Percentiles rank a stretch among this genome's conserved stretches.
Conservation (phyloP, 2,329 filamentous ascomycete species). For the Torrubiellomyces zombiae region DNA sequence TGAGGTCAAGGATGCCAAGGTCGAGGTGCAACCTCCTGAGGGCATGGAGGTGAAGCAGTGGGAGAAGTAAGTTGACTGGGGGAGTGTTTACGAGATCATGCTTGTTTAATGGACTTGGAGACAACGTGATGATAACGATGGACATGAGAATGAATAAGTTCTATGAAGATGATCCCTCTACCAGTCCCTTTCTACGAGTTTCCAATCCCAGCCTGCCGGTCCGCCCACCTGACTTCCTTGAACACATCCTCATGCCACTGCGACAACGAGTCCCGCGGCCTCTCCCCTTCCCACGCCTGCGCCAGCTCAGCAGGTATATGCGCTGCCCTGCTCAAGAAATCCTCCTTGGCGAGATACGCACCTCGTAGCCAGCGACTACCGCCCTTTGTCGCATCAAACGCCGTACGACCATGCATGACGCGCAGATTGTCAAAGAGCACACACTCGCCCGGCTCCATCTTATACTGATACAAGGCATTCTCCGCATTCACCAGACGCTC, state of each 20-base stretch:
- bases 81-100: neutral
- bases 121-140: too few relatives aligned
- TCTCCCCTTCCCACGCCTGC: conserved; percentile 10
- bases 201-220: conserved; percentile 6
- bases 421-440: conserved; percentile 85
- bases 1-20: conserved; percentile 55
- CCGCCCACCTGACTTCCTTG: conserved; percentile 8
- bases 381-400: conserved; percentile 46
- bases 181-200: too few relatives aligned
- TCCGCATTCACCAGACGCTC: conserved; percentile 38
- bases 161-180: too few relatives aligned
- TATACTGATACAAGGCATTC: conserved; percentile 48
- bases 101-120: neutral
- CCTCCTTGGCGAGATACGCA: conserved; percentile 52
- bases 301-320: conserved; percentile 13
- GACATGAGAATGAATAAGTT: too few relatives aligned
- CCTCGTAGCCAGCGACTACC: conserved; percentile 73
- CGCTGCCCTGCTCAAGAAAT: conserved; percentile 21
- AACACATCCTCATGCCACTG: conserved; percentile 12
- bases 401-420: conserved; percentile 65
- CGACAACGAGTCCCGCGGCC: conserved; percentile 11
- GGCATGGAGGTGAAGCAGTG: conserved; percentile 66
- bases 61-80: conserved; percentile 14
- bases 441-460: conserved; percentile 67
- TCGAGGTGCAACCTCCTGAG: conserved; percentile 59